These are phyloP conservation scores for Epichloe hybrida DNA, from an alignment of 2,329 filamentous ascomycete species.

Conservation along the genomic window DNA sequence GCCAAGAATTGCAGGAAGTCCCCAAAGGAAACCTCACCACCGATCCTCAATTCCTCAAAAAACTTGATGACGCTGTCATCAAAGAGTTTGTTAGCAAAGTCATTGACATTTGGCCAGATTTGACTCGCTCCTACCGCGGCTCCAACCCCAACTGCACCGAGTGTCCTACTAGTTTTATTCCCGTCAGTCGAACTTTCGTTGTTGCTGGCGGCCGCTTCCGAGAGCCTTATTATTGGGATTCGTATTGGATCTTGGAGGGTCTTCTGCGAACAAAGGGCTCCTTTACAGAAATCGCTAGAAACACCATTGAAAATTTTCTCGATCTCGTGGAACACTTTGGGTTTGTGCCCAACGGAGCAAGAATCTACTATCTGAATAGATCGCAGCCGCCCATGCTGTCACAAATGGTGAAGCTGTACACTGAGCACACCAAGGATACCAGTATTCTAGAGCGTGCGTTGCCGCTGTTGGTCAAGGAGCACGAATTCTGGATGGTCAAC, in stretches of 20 bases:
- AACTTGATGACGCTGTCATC: constrained; percentile 43
- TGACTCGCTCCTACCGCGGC: constrained; percentile 46
- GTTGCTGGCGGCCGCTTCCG: constrained; percentile 58
- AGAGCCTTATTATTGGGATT: constrained; percentile 61
- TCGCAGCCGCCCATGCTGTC: constrained; percentile 53
- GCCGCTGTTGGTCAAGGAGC: constrained; percentile 48
- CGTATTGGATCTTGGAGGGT: constrained; percentile 55
- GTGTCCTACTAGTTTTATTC: constrained; percentile 53
- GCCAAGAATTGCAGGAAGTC: constrained; percentile 46
- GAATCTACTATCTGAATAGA: constrained; percentile 53
- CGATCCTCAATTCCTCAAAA: constrained; percentile 42
- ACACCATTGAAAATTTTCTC: constrained; percentile 58
- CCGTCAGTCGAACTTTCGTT: constrained; percentile 55
- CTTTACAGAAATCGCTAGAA: constrained; percentile 48
- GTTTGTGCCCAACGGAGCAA: constrained; percentile 55
- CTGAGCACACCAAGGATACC: constrained; percentile 51
- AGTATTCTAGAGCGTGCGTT: constrained; percentile 45
- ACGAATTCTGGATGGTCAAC: constrained; percentile 49
- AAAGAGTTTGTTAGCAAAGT: constrained; percentile 48
- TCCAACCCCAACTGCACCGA: constrained; percentile 37
- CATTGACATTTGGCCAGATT: constrained; percentile 55
- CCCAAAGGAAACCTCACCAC: constrained; percentile 36
- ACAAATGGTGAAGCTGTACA: constrained; percentile 51
- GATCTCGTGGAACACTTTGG: constrained; percentile 51
- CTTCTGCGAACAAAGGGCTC: constrained; percentile 50